Conservation (phyloP, 192 early-diverging fungal genomes). For the Coemansia sp. region DNA sequence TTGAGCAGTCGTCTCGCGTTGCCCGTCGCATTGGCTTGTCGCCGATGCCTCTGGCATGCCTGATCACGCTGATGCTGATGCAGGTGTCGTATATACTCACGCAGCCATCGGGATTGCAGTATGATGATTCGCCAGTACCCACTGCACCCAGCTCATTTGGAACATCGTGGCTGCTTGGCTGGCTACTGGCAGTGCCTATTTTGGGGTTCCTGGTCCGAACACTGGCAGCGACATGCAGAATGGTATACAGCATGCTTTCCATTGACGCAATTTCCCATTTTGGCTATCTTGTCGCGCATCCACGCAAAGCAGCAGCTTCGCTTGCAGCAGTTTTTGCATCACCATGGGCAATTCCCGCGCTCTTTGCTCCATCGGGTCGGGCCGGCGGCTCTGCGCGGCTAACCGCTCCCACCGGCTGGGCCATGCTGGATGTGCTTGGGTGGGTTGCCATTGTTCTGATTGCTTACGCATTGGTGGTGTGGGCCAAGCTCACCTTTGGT, state of each 20-base stretch:
- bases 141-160: not conserved
- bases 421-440: constrained; percentile 52
- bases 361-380: not conserved
- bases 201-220: constrained; percentile 17
- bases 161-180: constrained; percentile 6
- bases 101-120: constrained; percentile 18
- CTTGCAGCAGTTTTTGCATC: no score
- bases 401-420: constrained; percentile 17
- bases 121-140: not conserved
- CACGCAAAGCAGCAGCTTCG: constrained; percentile 1
- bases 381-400: constrained; percentile 7
- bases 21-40: constrained; percentile 53
- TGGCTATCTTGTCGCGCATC: constrained; percentile 23
- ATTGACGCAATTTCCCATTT: constrained; percentile 12
- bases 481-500: constrained; percentile 79
- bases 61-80: constrained; percentile 48
- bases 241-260: not conserved
- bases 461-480: constrained; percentile 58
- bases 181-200: constrained; percentile 1
- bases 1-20: constrained; percentile 52
- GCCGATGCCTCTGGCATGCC: constrained; percentile 50
- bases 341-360: not conserved
- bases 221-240: not conserved
- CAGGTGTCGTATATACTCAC: constrained; percentile 41
- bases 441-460: constrained; percentile 50